These are phyloP conservation scores for Pseudogymnoascus sp. DNA, from an alignment of 2,329 filamentous ascomycete species.

Conservation along the genomic window DNA sequence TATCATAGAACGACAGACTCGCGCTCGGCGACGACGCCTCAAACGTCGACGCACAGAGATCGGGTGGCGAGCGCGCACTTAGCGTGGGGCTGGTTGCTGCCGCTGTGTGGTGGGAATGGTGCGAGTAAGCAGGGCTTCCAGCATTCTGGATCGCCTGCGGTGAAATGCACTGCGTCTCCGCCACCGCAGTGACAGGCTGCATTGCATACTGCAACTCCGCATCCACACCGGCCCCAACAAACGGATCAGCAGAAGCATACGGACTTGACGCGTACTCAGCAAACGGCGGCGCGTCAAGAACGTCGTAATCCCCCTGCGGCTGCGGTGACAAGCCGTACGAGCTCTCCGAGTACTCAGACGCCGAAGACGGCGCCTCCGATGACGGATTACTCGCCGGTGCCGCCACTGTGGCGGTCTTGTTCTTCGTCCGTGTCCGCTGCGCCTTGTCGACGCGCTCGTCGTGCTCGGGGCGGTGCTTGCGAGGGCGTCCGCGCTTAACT, in stretches of 20 bases:
- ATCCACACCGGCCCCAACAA: conserved; percentile 32
- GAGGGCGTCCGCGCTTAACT: conserved; percentile 56
- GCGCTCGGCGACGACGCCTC: conserved; percentile 42
- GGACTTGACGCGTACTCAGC: conserved; percentile 29
- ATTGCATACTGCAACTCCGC: conserved; percentile 19
- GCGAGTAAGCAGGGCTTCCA: conserved; percentile 19
- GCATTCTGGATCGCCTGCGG: conserved; percentile 24
- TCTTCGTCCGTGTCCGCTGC: conserved; percentile 46
- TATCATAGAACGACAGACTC: conserved; percentile 24
- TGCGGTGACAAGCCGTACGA: conserved; percentile 46
- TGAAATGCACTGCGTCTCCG: conserved; percentile 21
- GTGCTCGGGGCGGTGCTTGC: conserved; percentile 49
- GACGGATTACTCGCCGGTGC: background rate
- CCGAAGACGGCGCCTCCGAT: conserved; percentile 34
- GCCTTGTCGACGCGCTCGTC: conserved; percentile 47
- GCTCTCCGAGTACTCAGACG: conserved; percentile 49
- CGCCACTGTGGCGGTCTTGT: conserved; percentile 29
- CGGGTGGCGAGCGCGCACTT: conserved; percentile 49
- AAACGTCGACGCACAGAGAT: conserved; percentile 44
- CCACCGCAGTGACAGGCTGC: background rate
- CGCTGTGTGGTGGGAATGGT: conserved; percentile 14
- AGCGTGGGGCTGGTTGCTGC: conserved; percentile 30
- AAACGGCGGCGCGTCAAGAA: conserved; percentile 30
- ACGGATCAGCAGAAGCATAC: conserved; percentile 25
- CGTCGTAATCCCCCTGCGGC: conserved; percentile 32